phyloP scores from a whole-genome alignment of 2,329 filamentous ascomycete genomes.

The Botryotinia convoluta region DNA sequence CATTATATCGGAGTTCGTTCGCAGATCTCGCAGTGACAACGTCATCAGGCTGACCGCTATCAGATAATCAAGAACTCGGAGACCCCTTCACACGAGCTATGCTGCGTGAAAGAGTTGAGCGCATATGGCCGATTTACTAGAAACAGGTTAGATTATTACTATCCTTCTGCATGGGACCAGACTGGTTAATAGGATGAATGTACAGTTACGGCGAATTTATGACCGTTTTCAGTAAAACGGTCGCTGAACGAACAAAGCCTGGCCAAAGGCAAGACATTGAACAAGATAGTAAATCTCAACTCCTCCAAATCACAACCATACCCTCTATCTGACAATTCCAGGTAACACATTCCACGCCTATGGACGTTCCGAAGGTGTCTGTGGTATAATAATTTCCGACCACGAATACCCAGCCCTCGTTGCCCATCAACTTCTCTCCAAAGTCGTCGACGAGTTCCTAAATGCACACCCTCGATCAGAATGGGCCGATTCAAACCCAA shows the following conservation, averaged over 20 bases:
- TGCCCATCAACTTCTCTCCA: slow-evolving; percentile 82
- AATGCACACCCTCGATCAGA: slow-evolving; percentile 68
- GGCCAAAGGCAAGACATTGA: slow-evolving; percentile 83
- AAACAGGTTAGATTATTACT: slow-evolving; percentile 6
- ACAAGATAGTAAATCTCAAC: slow-evolving; percentile 59
- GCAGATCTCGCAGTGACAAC: slow-evolving; percentile 27
- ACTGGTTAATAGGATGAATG: not conserved
- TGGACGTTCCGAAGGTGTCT: slow-evolving; percentile 69
- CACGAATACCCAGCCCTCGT: slow-evolving; percentile 74
- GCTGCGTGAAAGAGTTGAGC: slow-evolving; percentile 72
- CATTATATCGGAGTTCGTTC: slow-evolving; percentile 77
- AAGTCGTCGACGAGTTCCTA: slow-evolving; percentile 85
- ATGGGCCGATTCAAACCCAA: slow-evolving; percentile 56
- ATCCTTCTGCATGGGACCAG: not conserved
- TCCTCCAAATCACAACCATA: not conserved
- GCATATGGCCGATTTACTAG: slow-evolving; percentile 39
- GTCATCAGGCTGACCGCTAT: slow-evolving; percentile 31
- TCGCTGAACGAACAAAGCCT: slow-evolving; percentile 80
- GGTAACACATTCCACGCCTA: slow-evolving; percentile 78
- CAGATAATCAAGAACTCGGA: slow-evolving; percentile 79
- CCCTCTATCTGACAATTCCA: slow-evolving; percentile 32
- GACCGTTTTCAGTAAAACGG: slow-evolving; percentile 80
- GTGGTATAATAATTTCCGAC: slow-evolving; percentile 74
- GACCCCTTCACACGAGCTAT: slow-evolving; percentile 74
- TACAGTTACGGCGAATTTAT: slow-evolving; percentile 62